Percentiles rank a stretch among this genome's conserved stretches.
These are phyloP conservation scores for Neofusicoccum sp. DNA, from an alignment of 2,329 filamentous ascomycete species.

Conservation along the genomic window DNA sequence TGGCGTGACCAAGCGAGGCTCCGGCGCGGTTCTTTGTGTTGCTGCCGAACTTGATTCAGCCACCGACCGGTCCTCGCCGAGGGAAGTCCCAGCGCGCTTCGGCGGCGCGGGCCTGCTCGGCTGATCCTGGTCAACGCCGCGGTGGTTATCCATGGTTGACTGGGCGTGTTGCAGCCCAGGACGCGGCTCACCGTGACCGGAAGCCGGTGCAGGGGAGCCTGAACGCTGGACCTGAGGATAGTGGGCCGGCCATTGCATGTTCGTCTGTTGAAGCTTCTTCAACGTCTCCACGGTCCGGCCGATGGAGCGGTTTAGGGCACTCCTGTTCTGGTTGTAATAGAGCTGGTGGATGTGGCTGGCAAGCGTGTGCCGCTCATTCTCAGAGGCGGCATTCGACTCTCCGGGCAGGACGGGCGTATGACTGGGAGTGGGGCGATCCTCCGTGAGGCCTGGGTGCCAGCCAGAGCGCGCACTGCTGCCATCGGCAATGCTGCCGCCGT, in stretches of 20 bases:
- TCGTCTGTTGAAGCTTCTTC: slow-evolving; percentile 81
- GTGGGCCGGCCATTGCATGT: slow-evolving; percentile 87
- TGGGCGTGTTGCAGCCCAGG: slow-evolving; percentile 62
- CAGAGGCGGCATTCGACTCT: slow-evolving; percentile 47
- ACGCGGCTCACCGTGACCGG: slow-evolving; percentile 48
- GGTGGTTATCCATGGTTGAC: slow-evolving; percentile 56
- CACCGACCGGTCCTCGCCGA: slow-evolving; percentile 57
- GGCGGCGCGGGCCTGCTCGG: slow-evolving; percentile 51
- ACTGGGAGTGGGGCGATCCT: slow-evolving; percentile 57
- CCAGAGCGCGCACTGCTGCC: slow-evolving; percentile 57
- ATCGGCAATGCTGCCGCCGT: slow-evolving; percentile 72
- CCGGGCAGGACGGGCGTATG: slow-evolving; percentile 53
- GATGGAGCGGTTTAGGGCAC: slow-evolving; percentile 82
- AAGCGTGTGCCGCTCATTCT: slow-evolving; percentile 65
- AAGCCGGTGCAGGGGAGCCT: slow-evolving; percentile 40
- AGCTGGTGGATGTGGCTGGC: slow-evolving; percentile 88
- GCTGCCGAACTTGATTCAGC: slow-evolving; percentile 71
- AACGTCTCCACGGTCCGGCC: slow-evolving; percentile 81
- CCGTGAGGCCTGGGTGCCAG: slow-evolving; percentile 57
- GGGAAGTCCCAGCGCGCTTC: slow-evolving; percentile 70
- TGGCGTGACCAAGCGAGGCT: slow-evolving; percentile 83
- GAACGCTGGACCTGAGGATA: slow-evolving; percentile 76
- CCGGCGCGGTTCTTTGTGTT: slow-evolving; percentile 60
- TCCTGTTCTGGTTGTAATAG: slow-evolving; percentile 90
- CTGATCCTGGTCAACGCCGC: slow-evolving; percentile 37